A percentile compares a stretch with the other conserved stretches of the same genome.
Evolutionary conservation across 2,329 filamentous ascomycete species (phyloP).

Genomic region (Emericellopsis atlantica): DNA sequence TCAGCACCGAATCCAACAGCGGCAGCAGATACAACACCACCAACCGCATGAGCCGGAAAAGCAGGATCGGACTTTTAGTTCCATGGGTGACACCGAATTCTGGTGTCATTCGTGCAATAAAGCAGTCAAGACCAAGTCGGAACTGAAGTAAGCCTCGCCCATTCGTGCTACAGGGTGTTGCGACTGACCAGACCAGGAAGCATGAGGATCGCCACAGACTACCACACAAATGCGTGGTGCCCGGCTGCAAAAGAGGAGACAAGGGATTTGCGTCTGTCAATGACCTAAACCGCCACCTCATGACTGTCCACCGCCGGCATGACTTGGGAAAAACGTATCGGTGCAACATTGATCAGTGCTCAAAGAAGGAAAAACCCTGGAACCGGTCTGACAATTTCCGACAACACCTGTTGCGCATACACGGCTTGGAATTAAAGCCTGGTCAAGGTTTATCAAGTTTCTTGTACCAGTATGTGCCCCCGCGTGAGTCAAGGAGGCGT

Average conservation of each 20-base stretch:
- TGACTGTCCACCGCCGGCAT: slow-evolving; percentile 46
- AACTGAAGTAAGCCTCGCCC: slow-evolving; percentile 33
- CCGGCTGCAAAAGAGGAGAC: slow-evolving; percentile 37
- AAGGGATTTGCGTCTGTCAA: slow-evolving; percentile 70
- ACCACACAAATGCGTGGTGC: slow-evolving; percentile 47
- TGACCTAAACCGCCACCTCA: slow-evolving; percentile 69
- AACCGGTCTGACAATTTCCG: slow-evolving; percentile 79
- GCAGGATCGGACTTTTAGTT: no score
- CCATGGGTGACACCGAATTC: not conserved
- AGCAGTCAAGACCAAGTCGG: slow-evolving; percentile 36
- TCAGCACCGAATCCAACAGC: no score
- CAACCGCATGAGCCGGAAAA: not conserved
- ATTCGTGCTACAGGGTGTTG: not conserved
- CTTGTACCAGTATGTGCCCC: slow-evolving; percentile 8
- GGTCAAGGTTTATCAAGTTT: slow-evolving; percentile 22
- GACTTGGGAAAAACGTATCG: slow-evolving; percentile 10
- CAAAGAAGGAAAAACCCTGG: slow-evolving; percentile 49
- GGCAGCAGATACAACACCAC: not conserved
- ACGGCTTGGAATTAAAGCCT: slow-evolving; percentile 25
- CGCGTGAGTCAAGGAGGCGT: no score
- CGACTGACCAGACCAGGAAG: slow-evolving; percentile 44
- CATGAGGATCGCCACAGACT: slow-evolving; percentile 60
- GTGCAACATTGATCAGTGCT: slow-evolving; percentile 12
- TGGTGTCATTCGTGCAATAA: slow-evolving; percentile 26
- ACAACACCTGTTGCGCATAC: slow-evolving; percentile 61